These are phyloP conservation scores for Macadamia tetraphylla DNA, from an alignment of 164 flowering plant species.

Conservation along the genomic window DNA sequence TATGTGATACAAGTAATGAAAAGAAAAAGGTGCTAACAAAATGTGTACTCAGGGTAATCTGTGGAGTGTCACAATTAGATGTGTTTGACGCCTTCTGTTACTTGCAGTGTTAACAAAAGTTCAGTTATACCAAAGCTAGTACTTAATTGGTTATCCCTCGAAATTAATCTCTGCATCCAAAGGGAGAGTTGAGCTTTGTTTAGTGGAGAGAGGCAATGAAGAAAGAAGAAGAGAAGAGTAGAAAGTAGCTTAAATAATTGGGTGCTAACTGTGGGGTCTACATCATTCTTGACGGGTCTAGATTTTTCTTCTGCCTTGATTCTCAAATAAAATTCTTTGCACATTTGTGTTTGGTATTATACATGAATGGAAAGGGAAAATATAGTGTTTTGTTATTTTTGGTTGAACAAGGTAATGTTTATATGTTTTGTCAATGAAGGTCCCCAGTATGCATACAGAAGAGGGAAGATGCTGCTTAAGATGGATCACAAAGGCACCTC, in stretches of 20 bases:
- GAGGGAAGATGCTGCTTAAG: not conserved
- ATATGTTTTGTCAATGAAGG: constrained; percentile 10
- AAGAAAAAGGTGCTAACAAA: no score
- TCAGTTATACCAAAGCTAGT: not conserved
- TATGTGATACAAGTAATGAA: no score
- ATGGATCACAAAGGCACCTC: constrained; percentile 1
- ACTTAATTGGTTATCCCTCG: not conserved
- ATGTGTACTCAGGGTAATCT: no score
- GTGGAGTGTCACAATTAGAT: not conserved
- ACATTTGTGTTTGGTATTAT: not conserved
- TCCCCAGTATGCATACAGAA: not conserved
- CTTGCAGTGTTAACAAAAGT: not conserved
- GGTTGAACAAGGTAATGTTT: not conserved
- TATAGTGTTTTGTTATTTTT: not conserved
- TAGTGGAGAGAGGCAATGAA: not conserved
- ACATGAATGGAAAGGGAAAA: not conserved
- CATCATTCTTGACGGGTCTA: not conserved
- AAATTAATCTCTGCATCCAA: not conserved
- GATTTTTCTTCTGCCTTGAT: not conserved
- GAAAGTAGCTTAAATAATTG: not conserved
- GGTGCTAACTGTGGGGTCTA: not conserved
- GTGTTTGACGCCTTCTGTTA: not conserved
- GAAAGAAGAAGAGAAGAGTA: not conserved
- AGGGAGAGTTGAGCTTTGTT: not conserved
- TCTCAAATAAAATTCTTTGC: not conserved